A percentile compares a stretch with the other conserved stretches of the same genome.
These are phyloP conservation scores for Bretschneidera sinensis DNA, from an alignment of 345 rosid genomes.

Conservation along the genomic window DNA sequence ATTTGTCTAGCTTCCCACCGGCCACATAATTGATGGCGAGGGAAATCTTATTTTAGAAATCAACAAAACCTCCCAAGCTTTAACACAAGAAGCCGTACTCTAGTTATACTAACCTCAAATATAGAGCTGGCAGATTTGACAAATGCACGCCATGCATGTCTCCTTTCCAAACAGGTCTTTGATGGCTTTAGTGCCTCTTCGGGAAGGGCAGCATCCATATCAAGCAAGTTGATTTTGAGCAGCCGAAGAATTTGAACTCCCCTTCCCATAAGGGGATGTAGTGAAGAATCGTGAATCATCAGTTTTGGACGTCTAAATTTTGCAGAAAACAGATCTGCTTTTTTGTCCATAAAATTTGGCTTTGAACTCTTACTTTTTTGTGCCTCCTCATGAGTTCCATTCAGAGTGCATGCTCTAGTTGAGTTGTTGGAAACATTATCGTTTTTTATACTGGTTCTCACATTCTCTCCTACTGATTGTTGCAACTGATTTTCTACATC, in stretches of 20 bases:
- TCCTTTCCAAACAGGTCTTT: constrained; percentile 35
- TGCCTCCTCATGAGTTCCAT: constrained; percentile 25
- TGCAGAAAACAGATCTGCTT: constrained; percentile 8
- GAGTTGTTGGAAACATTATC: constrained; percentile 12
- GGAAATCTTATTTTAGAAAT: too few species aligned
- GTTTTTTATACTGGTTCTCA: constrained; percentile 16
- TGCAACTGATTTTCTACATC: too few species aligned
- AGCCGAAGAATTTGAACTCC: constrained; percentile 31
- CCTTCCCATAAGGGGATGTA: constrained; percentile 49
- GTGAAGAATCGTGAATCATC: constrained; percentile 49
- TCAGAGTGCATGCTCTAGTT: constrained; percentile 15
- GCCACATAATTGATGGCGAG: too few species aligned
- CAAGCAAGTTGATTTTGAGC: constrained; percentile 59
- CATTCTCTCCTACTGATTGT: too few species aligned
- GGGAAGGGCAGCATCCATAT: constrained; percentile 66
- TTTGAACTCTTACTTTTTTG: too few species aligned
- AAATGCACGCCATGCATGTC: constrained; percentile 57
- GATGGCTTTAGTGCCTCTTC: constrained; percentile 54
- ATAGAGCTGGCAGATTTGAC: constrained; percentile 58
- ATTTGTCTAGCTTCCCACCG: too few species aligned
- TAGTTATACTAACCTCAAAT: constrained; percentile 44
- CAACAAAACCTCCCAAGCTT: too few species aligned
- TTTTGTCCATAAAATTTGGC: too few species aligned
- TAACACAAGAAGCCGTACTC: too few species aligned
- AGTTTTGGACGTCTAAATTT: constrained; percentile 25